Base-by-base conservation (phyloP, 2,329 filamentous ascomycete genomes). In the Cladophialophora bantiana region DNA sequence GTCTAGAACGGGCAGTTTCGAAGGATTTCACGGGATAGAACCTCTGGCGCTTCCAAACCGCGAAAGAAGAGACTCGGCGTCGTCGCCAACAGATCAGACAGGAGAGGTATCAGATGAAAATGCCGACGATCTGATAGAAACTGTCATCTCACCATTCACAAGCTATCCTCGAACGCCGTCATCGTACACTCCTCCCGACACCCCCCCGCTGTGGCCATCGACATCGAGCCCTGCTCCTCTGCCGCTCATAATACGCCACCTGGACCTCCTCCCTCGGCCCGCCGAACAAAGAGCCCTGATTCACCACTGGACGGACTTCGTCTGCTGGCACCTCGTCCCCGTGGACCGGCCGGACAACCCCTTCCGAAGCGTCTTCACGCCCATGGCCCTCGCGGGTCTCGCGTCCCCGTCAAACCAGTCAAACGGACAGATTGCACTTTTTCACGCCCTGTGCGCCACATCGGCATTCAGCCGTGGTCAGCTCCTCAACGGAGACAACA, bases 231-330 rank as follows among this genome's bases (percentile, higher is more conserved):
- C 42, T 15, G 20, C 10, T 57, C 20, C 35, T 50, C 32, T 48
- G 0, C 53, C 65, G 4, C 26, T 26, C 2, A 60, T 50, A 13
- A 56, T 45, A 15, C 68, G 68, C n/a, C 68, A 69, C 54, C 61
- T 70, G 6, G 68, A 70, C 55, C 64, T 70, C 6, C 64, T 70
- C 2, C 68, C 68, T 3, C 65, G 65, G 13, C 65, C 59, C 5
- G 34, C 56, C 2, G 66, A 68, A 18, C 65, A 70, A 56, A 66
- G 68, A 6, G 74, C 75, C 40, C 59, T 76, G 7, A 64, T 76
- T 12, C 73, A 76, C 53, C 73, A 76, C 55, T 76, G 75, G 75
- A 73, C 73, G 6, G 68, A 72, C 35, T 75, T 76, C 53, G 69
- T 76, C 3, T 73, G 72, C 31, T 73, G 75, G 55, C 74, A 75